These are phyloP conservation scores for Ploettnerulaceae sp. DNA, from an alignment of 2,329 filamentous ascomycete genomes.

Conservation along the genomic window DNA sequence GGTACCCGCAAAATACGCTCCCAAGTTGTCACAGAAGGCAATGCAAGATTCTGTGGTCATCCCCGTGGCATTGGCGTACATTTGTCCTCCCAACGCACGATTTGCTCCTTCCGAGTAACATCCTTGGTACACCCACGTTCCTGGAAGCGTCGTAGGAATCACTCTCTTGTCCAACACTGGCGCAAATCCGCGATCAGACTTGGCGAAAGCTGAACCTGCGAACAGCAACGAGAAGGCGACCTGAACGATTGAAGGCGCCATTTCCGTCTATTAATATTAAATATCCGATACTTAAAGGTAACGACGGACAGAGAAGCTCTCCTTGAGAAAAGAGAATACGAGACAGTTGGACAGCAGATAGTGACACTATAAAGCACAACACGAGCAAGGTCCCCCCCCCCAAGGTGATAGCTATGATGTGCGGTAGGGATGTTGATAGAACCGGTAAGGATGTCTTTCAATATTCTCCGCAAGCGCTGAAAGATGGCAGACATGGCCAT, in stretches of 20 bases:
- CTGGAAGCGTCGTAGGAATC: slow-evolving; percentile 17
- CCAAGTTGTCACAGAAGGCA: slow-evolving; percentile 22
- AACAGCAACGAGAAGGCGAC: slow-evolving; percentile 11
- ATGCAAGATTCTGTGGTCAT: slow-evolving; percentile 31
- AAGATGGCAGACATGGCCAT: neutral
- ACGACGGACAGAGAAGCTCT: slow-evolving; percentile 6
- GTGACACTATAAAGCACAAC: slow-evolving; percentile 8
- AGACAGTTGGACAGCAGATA: slow-evolving; percentile 4
- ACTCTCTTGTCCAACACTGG: slow-evolving; percentile 13
- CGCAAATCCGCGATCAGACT: slow-evolving; percentile 3
- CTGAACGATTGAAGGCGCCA: slow-evolving; percentile 18
- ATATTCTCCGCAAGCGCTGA: slow-evolving; percentile 12
- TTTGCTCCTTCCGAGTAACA: slow-evolving; percentile 24
- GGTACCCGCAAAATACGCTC: slow-evolving; percentile 28
- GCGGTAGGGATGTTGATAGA: slow-evolving; percentile 3
- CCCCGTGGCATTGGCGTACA: slow-evolving; percentile 17
- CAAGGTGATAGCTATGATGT: neutral
- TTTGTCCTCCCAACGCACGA: slow-evolving; percentile 21
- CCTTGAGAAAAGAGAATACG: neutral
- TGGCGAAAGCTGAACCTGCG: slow-evolving; percentile 3
- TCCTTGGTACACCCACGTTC: slow-evolving; percentile 26
- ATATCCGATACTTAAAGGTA: slow-evolving; percentile 3
- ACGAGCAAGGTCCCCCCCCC: slow-evolving; percentile 1
- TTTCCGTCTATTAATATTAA: slow-evolving; percentile 9
- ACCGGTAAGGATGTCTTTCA: slow-evolving; percentile 6